phyloP scores from a whole-genome alignment of 352 stramenopile species.

The Halophytophthora polymorphica region DNA sequence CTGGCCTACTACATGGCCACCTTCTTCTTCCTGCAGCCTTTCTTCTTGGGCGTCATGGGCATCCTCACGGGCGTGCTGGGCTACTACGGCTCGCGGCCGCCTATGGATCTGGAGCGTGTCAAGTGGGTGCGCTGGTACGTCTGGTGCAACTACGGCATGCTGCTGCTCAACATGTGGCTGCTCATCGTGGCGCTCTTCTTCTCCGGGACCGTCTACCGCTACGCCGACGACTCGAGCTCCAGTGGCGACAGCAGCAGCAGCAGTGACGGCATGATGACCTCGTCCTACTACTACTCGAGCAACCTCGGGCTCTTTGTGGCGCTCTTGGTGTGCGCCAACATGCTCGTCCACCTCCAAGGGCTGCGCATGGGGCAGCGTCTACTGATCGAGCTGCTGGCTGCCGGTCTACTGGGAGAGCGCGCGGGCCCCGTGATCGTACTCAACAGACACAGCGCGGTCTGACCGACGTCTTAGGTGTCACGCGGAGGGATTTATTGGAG shows the following conservation, averaged over 20 bases:
- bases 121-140: slow-evolving; percentile 73
- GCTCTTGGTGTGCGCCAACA: slow-evolving; percentile 50
- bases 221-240: slow-evolving; percentile 9
- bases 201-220: slow-evolving; percentile 16
- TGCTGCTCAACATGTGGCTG: slow-evolving; percentile 67
- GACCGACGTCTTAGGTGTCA: too few relatives aligned
- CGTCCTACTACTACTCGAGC: slow-evolving; percentile 35
- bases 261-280: slow-evolving; percentile 15
- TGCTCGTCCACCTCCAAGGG: slow-evolving; percentile 56
- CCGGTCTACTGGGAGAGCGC: slow-evolving; percentile 17
- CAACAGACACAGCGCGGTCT: slow-evolving; percentile 14
- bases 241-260: not conserved
- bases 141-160: slow-evolving; percentile 71
- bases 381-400: slow-evolving; percentile 26
- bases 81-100: slow-evolving; percentile 52
- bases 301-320: slow-evolving; percentile 44
- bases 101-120: slow-evolving; percentile 52
- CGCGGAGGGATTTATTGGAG: too few relatives aligned
- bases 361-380: slow-evolving; percentile 33
- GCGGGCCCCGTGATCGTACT: slow-evolving; percentile 19
- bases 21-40: slow-evolving; percentile 74
- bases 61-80: slow-evolving; percentile 64
- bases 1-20: slow-evolving; percentile 66
- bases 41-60: slow-evolving; percentile 55
- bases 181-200: slow-evolving; percentile 47